Percentiles rank a stretch among this genome's conserved stretches.
phyloP scores from a whole-genome alignment of 257 asterid genomes.

The Solanum gandarillasii region DNA sequence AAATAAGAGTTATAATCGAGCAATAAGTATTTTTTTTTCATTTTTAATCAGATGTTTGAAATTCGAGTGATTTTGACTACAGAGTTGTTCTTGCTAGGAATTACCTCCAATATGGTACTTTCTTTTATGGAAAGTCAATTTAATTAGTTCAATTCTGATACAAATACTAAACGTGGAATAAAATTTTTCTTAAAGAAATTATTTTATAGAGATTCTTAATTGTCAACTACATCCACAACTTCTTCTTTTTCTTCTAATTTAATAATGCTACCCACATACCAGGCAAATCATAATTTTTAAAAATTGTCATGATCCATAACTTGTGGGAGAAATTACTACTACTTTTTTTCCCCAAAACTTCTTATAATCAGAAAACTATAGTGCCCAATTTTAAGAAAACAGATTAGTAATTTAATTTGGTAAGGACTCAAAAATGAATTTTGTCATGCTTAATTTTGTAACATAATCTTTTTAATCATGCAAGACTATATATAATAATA shows the following conservation, averaged over 20 bases:
- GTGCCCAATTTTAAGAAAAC: not conserved
- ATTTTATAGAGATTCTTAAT: not conserved
- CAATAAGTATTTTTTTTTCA: no score
- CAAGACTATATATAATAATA: not conserved
- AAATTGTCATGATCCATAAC: not conserved
- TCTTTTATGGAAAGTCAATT: no score
- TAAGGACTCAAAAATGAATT: not conserved
- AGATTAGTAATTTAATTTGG: not conserved
- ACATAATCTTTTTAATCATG: not conserved
- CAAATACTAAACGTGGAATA: rapidly evolving
- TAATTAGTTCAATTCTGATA: no score
- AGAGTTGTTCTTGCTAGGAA: no score
- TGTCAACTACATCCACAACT: not conserved
- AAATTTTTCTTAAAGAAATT: not conserved
- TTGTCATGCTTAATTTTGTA: not conserved
- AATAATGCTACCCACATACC: not conserved
- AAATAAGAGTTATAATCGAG: no score
- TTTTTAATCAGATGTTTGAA: no score
- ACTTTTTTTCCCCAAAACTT: not conserved
- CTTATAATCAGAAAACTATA: not conserved
- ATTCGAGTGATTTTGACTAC: no score
- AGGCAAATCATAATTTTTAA: not conserved
- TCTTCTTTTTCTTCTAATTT: not conserved
- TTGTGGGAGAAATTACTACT: not conserved
- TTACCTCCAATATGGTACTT: no score